phyloP scores from a whole-genome alignment of 208 protist species.

The Leishmania major region DNA sequence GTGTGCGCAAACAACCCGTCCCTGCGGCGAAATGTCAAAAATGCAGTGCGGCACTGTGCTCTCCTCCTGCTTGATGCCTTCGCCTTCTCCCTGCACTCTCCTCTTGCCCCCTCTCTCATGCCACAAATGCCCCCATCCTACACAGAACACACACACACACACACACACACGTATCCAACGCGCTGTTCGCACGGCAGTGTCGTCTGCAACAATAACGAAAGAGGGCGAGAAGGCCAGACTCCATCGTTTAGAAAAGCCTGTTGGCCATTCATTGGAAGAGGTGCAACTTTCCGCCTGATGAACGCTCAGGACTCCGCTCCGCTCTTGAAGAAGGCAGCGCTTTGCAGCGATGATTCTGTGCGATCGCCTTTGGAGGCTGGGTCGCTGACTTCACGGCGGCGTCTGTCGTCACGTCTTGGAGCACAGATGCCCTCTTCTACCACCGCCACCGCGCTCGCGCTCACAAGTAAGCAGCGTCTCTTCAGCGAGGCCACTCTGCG shows the following conservation, averaged over 20 bases:
- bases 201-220: background rate
- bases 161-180: background rate
- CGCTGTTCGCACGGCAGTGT: background rate
- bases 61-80: background rate
- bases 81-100: background rate
- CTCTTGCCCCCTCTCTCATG: background rate
- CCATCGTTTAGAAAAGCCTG: background rate
- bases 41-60: background rate
- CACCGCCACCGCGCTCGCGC: slow-evolving; percentile 7
- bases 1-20: background rate
- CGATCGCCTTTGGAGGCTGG: background rate
- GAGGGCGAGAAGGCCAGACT: background rate
- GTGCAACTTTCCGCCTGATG: background rate
- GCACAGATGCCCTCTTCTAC: background rate
- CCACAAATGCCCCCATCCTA: background rate
- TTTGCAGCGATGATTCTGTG: too few species aligned
- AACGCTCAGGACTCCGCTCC: background rate
- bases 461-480: slow-evolving; percentile 29
- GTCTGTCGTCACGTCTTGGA: background rate
- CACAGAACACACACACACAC: background rate
- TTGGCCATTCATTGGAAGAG: background rate
- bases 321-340: background rate
- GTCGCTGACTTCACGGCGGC: background rate
- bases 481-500: slow-evolving; percentile 12
- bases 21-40: background rate